Evolutionary conservation across 371 early-diverging fungal genomes (phyloP).

Genomic region (Homolaphlyctis polyrhiza): DNA sequence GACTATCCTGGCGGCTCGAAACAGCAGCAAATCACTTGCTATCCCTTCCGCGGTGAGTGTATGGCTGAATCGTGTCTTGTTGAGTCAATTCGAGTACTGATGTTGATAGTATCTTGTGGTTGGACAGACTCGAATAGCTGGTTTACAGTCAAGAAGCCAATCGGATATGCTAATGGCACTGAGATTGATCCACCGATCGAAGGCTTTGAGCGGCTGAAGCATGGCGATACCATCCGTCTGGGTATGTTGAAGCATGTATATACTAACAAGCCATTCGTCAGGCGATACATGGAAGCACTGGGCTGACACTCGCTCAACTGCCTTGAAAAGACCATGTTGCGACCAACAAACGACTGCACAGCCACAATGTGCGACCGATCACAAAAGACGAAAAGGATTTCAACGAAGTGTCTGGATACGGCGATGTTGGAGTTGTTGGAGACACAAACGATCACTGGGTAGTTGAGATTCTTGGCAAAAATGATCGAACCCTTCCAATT

Average conservation of each 20-base stretch:
- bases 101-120: not conserved
- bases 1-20: constrained; percentile 80
- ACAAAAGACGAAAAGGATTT: constrained; percentile 52
- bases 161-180: constrained; percentile 36
- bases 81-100: not conserved
- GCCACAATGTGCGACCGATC: constrained; percentile 82
- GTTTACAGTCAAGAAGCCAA: constrained; percentile 68
- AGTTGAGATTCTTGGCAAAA: constrained; percentile 72
- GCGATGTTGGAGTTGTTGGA: constrained; percentile 36
- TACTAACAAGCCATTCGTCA: no score
- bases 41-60: constrained; percentile 51
- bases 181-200: constrained; percentile 11
- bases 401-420: constrained; percentile 41
- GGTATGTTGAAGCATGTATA: constrained; percentile 13
- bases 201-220: constrained; percentile 20
- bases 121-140: constrained; percentile 62
- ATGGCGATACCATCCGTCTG: constrained; percentile 72
- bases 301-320: no score
- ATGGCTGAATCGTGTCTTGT: not conserved
- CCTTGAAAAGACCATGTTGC: constrained; percentile 63
- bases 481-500: constrained; percentile 11
- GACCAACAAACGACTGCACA: constrained; percentile 69
- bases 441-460: constrained; percentile 90
- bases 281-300: no score
- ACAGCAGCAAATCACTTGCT: constrained; percentile 91